Evolutionary conservation across 1,139 yeast species (phyloP).

Genomic region (Geotrichum carabidarum): DNA sequence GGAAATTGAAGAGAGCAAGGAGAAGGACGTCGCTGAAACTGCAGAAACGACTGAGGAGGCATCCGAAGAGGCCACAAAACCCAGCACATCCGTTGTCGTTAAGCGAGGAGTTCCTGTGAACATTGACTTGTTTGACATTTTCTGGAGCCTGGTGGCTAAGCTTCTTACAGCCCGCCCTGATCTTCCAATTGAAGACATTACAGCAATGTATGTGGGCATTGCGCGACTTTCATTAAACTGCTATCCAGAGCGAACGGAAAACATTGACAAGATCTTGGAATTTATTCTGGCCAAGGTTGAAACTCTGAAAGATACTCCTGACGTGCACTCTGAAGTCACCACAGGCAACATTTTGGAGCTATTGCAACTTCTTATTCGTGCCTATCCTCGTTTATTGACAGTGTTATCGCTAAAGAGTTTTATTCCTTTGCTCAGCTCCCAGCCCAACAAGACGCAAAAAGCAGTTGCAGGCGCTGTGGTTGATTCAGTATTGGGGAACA

Average conservation of each 20-base stretch:
- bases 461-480: slow-evolving; percentile 35
- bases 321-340: slow-evolving; percentile 25
- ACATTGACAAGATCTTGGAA: slow-evolving; percentile 57
- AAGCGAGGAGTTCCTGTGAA: slow-evolving; percentile 25
- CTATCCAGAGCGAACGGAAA: slow-evolving; percentile 56
- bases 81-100: slow-evolving; percentile 16
- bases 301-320: slow-evolving; percentile 27
- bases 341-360: slow-evolving; percentile 49
- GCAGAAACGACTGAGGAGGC: slow-evolving; percentile 17
- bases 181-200: slow-evolving; percentile 58
- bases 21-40: slow-evolving; percentile 11
- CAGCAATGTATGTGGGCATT: slow-evolving; percentile 60
- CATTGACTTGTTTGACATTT: slow-evolving; percentile 48
- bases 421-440: slow-evolving; percentile 37
- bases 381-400: slow-evolving; percentile 25
- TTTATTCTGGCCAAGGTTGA: slow-evolving; percentile 52
- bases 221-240: slow-evolving; percentile 60
- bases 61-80: not conserved
- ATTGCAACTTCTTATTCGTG: slow-evolving; percentile 53
- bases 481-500: slow-evolving; percentile 32
- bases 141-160: slow-evolving; percentile 60
- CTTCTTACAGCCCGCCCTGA: slow-evolving; percentile 57
- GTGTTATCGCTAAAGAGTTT: slow-evolving; percentile 38
- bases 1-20: slow-evolving; percentile 19
- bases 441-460: slow-evolving; percentile 38